Conservation (phyloP, 805 yeast genomes). For the Candida odintsovae region DNA sequence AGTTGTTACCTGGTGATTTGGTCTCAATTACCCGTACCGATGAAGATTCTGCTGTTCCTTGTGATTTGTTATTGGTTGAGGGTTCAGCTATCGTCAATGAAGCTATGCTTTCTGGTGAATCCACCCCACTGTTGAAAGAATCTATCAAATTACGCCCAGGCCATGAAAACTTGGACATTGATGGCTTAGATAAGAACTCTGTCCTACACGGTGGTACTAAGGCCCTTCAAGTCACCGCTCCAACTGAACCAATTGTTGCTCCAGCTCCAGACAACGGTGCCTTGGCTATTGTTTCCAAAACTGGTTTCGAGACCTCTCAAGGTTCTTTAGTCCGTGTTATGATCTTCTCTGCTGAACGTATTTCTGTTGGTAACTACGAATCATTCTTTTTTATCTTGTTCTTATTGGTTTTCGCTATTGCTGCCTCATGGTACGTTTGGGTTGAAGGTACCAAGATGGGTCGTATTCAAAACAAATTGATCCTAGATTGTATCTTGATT, state of each 20-base stretch:
- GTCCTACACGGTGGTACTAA: constrained; percentile 93
- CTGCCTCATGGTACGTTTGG: constrained; percentile 98
- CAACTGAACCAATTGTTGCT: constrained; percentile 41
- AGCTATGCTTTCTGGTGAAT: constrained; percentile 98
- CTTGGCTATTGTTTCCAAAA: constrained; percentile 79
- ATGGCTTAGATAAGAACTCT: constrained; percentile 85
- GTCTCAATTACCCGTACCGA: constrained; percentile 83
- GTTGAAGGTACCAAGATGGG: constrained; percentile 95
- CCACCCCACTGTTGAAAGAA: constrained; percentile 93
- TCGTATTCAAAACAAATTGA: constrained; percentile 87
- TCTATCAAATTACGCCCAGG: constrained; percentile 79
- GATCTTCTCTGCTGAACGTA: constrained; percentile 95
- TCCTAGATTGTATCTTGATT: constrained; percentile 91
- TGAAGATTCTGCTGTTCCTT: constrained; percentile 90
- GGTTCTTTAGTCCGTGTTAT: constrained; percentile 96
- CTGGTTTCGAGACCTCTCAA: constrained; percentile 98
- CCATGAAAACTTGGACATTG: constrained; percentile 60
- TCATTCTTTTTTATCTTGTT: constrained; percentile 89
- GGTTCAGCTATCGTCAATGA: constrained; percentile 96
- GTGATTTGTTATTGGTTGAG: constrained; percentile 80
- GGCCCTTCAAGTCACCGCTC: constrained; percentile 82
- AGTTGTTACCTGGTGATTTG: constrained; percentile 85
- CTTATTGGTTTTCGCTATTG: constrained; percentile 83
- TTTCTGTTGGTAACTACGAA: constrained; percentile 92
- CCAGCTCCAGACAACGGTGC: constrained; percentile 88